These are phyloP conservation scores for Claviceps maximensis DNA, from an alignment of 2,329 filamentous ascomycete genomes.

Conservation along the genomic window DNA sequence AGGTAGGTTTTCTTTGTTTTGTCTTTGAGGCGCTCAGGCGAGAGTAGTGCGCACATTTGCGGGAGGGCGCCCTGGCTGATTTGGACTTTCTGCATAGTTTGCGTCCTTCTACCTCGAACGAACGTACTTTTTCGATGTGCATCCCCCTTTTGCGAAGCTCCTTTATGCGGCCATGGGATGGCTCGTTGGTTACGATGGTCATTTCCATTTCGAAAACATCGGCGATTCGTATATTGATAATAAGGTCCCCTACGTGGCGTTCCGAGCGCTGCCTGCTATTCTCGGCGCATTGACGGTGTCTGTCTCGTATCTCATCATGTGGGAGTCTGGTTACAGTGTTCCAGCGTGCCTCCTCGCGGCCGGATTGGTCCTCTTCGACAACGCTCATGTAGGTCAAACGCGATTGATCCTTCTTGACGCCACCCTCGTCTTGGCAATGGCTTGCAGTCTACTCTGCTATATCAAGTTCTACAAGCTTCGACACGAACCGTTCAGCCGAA, in stretches of 20 bases:
- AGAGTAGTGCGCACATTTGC: no score
- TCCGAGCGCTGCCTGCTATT: slow-evolving; percentile 82
- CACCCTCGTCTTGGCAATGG: slow-evolving; percentile 90
- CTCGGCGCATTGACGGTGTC: slow-evolving; percentile 87
- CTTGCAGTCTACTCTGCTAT: slow-evolving; percentile 84
- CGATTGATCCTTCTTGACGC: slow-evolving; percentile 90
- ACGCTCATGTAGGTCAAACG: slow-evolving; percentile 94
- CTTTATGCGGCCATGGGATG: slow-evolving; percentile 94
- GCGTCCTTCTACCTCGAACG: slow-evolving; percentile 79
- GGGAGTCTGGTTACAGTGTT: slow-evolving; percentile 96
- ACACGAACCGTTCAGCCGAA: slow-evolving; percentile 76
- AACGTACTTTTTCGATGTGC: slow-evolving; percentile 99
- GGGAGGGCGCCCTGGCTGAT: background rate
- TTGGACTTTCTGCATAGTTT: slow-evolving; percentile 32
- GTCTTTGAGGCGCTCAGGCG: no score
- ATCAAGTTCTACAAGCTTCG: slow-evolving; percentile 96
- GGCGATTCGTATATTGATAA: slow-evolving; percentile 96
- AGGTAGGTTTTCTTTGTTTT: slow-evolving; percentile 45
- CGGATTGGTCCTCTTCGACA: slow-evolving; percentile 83
- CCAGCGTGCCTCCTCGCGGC: slow-evolving; percentile 83
- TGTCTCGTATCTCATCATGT: slow-evolving; percentile 96
- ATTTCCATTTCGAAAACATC: slow-evolving; percentile 98
- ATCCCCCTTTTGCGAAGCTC: slow-evolving; percentile 95
- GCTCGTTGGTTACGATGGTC: slow-evolving; percentile 92
- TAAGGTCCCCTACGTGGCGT: slow-evolving; percentile 94